A percentile compares a stretch with the other conserved stretches of the same genome.
Conservation (phyloP, 2,329 filamentous ascomycete genomes). For the Berkeleyomyces basicola region DNA sequence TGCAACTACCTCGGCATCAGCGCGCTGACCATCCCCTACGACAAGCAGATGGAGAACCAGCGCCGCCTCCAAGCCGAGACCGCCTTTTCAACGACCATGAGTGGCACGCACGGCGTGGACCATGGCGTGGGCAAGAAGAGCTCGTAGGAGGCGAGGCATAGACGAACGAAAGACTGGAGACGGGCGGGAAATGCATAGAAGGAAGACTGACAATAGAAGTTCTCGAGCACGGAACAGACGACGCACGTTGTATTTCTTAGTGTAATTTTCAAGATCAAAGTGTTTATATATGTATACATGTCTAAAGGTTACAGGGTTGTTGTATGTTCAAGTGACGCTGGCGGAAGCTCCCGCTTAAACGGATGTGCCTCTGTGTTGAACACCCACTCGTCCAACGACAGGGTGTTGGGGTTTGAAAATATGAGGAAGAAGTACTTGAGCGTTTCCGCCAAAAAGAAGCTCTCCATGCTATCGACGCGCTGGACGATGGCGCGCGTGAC, state of each 20-base stretch:
- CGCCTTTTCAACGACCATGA: slow-evolving; percentile 12
- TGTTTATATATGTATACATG: slow-evolving; percentile 6
- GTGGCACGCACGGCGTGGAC: slow-evolving; percentile 13
- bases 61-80: slow-evolving; percentile 13
- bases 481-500: slow-evolving; percentile 26
- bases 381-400: slow-evolving; percentile 46
- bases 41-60: slow-evolving; percentile 41
- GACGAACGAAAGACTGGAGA: background rate
- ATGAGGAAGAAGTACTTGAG: slow-evolving; percentile 51
- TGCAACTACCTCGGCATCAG: slow-evolving; percentile 88
- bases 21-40: slow-evolving; percentile 66
- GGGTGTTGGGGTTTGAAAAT: slow-evolving; percentile 40
- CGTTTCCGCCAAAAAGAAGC: slow-evolving; percentile 56
- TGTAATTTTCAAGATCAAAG: background rate
- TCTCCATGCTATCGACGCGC: slow-evolving; percentile 23
- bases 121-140: slow-evolving; percentile 14
- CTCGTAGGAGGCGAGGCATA: background rate
- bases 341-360: slow-evolving; percentile 21
- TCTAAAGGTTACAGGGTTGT: background rate
- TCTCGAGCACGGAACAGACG: background rate
- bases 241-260: background rate
- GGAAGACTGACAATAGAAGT: background rate
- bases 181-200: background rate
- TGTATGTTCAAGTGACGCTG: background rate
- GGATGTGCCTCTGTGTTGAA: slow-evolving; percentile 42